Evolutionary conservation across 2,329 filamentous ascomycete genomes (phyloP).

Genomic region (Xylariaceae sp.): DNA sequence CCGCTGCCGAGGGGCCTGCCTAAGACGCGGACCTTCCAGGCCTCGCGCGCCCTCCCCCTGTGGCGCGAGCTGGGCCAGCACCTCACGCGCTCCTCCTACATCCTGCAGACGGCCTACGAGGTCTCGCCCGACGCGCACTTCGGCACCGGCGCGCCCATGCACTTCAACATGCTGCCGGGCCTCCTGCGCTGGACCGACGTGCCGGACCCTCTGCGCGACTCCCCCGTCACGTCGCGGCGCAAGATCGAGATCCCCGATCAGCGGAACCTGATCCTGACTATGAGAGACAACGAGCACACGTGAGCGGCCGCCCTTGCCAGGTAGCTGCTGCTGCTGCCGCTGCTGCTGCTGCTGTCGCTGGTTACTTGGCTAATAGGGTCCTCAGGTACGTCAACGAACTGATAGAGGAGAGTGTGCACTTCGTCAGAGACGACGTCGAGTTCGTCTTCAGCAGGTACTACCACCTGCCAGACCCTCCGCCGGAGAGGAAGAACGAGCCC

Average conservation of each 20-base stretch:
- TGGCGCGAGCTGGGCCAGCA: slow-evolving; percentile 51
- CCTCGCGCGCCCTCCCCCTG: slow-evolving; percentile 7
- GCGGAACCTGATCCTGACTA: slow-evolving; percentile 36
- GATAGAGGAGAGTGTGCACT: slow-evolving; percentile 46
- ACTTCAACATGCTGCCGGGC: slow-evolving; percentile 37
- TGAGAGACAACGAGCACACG: slow-evolving; percentile 47
- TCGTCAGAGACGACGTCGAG: slow-evolving; percentile 47
- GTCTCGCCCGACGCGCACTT: slow-evolving; percentile 41
- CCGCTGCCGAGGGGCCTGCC: slow-evolving; percentile 38
- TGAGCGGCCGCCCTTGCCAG: no score
- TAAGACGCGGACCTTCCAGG: slow-evolving; percentile 22
- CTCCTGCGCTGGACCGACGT: slow-evolving; percentile 52
- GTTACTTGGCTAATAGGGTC: no score
- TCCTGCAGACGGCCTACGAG: slow-evolving; percentile 49
- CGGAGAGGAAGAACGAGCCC: slow-evolving; percentile 14
- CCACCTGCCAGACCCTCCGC: slow-evolving; percentile 22
- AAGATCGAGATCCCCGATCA: slow-evolving; percentile 50
- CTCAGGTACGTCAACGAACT: slow-evolving; percentile 44
- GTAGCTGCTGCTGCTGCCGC: no score
- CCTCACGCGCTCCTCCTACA: slow-evolving; percentile 48
- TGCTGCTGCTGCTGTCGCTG: no score
- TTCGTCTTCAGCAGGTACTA: slow-evolving; percentile 45
- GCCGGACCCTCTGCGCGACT: slow-evolving; percentile 46
- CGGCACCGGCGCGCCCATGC: slow-evolving; percentile 26
- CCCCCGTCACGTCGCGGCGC: slow-evolving; percentile 45